Evolutionary conservation across 2,329 filamentous ascomycete species (phyloP).

Genomic region (Pseudonectria buxi): DNA sequence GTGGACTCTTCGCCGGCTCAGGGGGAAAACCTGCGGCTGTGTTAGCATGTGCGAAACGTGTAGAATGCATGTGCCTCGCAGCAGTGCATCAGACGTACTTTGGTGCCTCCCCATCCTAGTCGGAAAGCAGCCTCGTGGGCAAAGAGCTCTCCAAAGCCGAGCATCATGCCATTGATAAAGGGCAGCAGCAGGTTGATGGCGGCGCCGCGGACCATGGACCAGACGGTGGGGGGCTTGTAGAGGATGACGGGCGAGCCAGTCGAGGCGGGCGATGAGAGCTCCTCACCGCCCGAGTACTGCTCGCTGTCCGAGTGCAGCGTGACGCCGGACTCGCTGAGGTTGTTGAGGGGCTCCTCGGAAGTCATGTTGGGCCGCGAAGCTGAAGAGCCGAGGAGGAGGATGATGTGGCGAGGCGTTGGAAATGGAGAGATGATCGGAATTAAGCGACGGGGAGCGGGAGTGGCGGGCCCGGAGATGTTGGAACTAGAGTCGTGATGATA

Average conservation of each 20-base stretch:
- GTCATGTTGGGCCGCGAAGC: slow-evolving; percentile 38
- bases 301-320: slow-evolving; percentile 80
- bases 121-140: slow-evolving; percentile 93
- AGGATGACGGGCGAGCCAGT: slow-evolving; percentile 67
- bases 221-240: slow-evolving; percentile 82
- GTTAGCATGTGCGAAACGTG: slow-evolving; percentile 4
- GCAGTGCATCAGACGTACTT: slow-evolving; percentile 50
- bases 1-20: slow-evolving; percentile 54
- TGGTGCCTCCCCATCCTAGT: slow-evolving; percentile 88
- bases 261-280: slow-evolving; percentile 54
- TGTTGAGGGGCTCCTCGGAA: slow-evolving; percentile 41
- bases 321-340: slow-evolving; percentile 64
- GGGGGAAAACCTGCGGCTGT: slow-evolving; percentile 46
- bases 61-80: too few species aligned
- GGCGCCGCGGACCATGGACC: slow-evolving; percentile 77
- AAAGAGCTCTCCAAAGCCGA: slow-evolving; percentile 94
- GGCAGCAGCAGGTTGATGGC: slow-evolving; percentile 94
- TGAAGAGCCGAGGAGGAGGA: background rate
- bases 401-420: slow-evolving; percentile 1
- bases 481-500: background rate
- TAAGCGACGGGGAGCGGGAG: slow-evolving; percentile 10
- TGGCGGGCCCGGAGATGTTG: too few species aligned
- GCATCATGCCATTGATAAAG: slow-evolving; percentile 96
- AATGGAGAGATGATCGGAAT: slow-evolving; percentile 5
- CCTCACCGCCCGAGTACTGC: slow-evolving; percentile 65